Evolutionary conservation across 768 basidiomycete genomes (phyloP).

Genomic region (Exsudoporus frostii): DNA sequence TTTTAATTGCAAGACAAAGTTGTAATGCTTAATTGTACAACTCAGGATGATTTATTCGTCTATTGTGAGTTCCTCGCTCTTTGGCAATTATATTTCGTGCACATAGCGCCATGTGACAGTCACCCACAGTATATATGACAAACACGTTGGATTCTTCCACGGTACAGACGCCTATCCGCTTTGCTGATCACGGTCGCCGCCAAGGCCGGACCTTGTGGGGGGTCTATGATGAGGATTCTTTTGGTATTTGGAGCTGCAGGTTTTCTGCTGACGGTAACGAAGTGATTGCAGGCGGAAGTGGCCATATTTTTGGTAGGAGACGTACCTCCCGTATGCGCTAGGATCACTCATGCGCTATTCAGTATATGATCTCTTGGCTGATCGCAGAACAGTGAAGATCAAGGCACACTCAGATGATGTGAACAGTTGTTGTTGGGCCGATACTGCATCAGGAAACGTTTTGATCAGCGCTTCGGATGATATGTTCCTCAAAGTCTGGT

Average conservation of each 20-base stretch:
- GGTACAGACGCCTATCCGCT: conserved; percentile 59
- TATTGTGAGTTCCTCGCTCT: conserved; percentile 46
- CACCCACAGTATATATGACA: conserved; percentile 71
- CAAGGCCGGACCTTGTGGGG: conserved; percentile 32
- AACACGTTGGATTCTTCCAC: conserved; percentile 62
- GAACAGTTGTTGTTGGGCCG: conserved; percentile 96
- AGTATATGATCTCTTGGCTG: conserved; percentile 91
- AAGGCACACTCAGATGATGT: conserved; percentile 87
- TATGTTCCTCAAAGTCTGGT: conserved; percentile 94
- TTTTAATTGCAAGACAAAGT: conserved; percentile 46
- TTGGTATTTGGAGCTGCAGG: conserved; percentile 89
- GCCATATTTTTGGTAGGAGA: conserved; percentile 66
- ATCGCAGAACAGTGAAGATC: conserved; percentile 79
- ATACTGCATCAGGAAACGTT: conserved; percentile 87
- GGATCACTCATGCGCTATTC: neutral
- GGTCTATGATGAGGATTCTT: conserved; percentile 41
- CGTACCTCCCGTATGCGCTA: neutral
- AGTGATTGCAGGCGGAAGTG: conserved; percentile 87
- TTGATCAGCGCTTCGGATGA: conserved; percentile 96
- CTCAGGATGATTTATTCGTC: conserved; percentile 89
- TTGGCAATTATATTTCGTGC: neutral
- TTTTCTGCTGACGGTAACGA: conserved; percentile 97
- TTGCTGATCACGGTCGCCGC: conserved; percentile 46
- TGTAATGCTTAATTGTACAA: conserved; percentile 1
- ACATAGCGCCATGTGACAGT: conserved; percentile 39